Evolutionary conservation across 345 rosid genomes (phyloP).

Genomic region (Carallia pectinifolia): DNA sequence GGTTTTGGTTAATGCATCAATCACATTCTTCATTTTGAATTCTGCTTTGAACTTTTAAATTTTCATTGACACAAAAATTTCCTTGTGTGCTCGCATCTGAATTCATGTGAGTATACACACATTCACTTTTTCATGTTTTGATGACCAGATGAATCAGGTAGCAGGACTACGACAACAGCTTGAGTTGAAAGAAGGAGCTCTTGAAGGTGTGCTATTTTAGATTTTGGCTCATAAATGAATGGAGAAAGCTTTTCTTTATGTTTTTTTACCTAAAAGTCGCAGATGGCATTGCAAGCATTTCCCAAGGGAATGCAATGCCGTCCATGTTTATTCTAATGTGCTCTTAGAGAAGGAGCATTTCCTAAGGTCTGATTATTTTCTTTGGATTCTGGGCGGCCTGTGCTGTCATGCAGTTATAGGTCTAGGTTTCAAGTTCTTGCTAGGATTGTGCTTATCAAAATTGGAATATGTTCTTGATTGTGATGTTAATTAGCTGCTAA

Average conservation of each 20-base stretch:
- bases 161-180: conserved; percentile 64
- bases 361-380: too few relatives aligned
- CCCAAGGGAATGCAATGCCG: background rate
- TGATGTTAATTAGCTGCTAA: too few relatives aligned
- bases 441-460: too few relatives aligned
- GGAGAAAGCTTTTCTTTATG: background rate
- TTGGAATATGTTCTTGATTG: too few relatives aligned
- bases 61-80: background rate
- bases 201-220: conserved; percentile 56
- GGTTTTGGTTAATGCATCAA: conserved; percentile 5
- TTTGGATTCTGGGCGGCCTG: too few relatives aligned
- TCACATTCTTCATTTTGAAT: conserved; percentile 6
- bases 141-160: conserved; percentile 62
- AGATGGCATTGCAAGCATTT: background rate
- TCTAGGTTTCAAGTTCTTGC: too few relatives aligned
- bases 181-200: conserved; percentile 66
- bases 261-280: background rate
- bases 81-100: background rate
- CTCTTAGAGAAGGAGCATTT: too few relatives aligned
- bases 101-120: too few relatives aligned
- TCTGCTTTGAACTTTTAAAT: background rate
- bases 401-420: too few relatives aligned
- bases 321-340: background rate
- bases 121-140: conserved; percentile 15
- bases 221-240: background rate